These are phyloP conservation scores for Cutaneotrichosporon cavernicola DNA, from an alignment of 1,284 basidiomycete species.

Conservation along the genomic window DNA sequence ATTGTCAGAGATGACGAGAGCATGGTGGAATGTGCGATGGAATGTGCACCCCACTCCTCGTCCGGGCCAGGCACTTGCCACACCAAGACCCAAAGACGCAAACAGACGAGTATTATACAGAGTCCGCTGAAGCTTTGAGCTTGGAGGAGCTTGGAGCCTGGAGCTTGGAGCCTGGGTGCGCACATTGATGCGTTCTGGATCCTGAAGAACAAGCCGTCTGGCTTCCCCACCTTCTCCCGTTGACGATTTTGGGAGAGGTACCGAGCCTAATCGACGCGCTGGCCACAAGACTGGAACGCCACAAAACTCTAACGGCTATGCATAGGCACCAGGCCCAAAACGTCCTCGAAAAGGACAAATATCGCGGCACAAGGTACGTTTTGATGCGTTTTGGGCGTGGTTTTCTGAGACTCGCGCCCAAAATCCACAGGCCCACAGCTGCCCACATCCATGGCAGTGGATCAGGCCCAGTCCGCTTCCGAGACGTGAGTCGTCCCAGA, in stretches of 20 bases:
- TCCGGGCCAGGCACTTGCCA: background rate
- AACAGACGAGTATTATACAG: too few relatives aligned
- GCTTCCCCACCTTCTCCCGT: background rate
- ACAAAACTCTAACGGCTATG: background rate
- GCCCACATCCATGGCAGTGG: background rate
- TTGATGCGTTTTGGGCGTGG: background rate
- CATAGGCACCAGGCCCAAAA: conserved; percentile 1
- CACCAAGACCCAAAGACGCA: background rate
- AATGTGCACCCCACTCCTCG: background rate
- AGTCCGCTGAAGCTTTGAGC: too few relatives aligned
- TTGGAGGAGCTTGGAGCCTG: background rate
- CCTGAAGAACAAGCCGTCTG: background rate
- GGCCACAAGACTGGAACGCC: background rate
- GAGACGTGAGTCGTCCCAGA: background rate
- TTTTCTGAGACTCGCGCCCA: background rate
- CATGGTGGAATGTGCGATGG: background rate
- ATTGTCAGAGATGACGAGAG: background rate
- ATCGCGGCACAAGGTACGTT: background rate
- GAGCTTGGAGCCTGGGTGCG: background rate
- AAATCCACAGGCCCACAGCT: background rate
- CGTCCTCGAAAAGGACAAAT: background rate
- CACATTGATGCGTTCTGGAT: background rate
- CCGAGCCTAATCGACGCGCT: background rate
- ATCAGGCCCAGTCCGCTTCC: background rate
- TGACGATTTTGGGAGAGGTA: background rate